Conservation (phyloP, 176 grass and related monocot species). For the Leersia perrieri region DNA sequence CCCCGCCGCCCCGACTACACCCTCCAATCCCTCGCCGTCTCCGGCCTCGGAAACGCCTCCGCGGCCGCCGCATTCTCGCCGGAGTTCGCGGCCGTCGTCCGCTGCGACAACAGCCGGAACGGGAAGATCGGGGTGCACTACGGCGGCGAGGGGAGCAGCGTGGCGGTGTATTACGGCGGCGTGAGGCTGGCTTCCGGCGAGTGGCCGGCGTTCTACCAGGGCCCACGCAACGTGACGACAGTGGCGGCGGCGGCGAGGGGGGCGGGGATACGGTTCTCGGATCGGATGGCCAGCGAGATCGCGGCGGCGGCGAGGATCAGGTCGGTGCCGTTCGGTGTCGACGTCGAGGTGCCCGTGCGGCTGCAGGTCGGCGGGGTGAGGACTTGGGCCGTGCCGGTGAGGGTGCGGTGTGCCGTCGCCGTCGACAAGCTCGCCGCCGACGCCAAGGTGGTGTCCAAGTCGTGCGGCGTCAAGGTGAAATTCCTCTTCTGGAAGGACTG, state of each 20-base stretch:
- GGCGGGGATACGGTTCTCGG: conserved; percentile 44
- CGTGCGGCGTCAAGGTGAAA: conserved; percentile 46
- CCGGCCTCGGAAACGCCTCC: conserved; percentile 32
- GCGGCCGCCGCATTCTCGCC: conserved; percentile 26
- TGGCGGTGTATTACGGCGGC: conserved; percentile 42
- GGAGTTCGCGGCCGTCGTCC: conserved; percentile 44
- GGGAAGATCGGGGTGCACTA: conserved; percentile 48
- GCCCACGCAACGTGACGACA: conserved; percentile 50
- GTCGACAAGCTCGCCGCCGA: conserved; percentile 49
- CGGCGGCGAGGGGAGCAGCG: conserved; percentile 18
- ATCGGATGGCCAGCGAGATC: conserved; percentile 33
- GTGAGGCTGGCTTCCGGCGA: conserved; percentile 38
- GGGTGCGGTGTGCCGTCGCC: conserved; percentile 45
- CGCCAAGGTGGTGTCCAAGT: conserved; percentile 46
- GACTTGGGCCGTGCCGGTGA: conserved; percentile 54
- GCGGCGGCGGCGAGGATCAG: conserved; percentile 42
- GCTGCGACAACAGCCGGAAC: conserved; percentile 64
- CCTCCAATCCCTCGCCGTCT: conserved; percentile 40
- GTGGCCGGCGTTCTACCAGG: conserved; percentile 68
- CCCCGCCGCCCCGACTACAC: conserved; percentile 42
- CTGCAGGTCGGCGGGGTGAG: conserved; percentile 47
- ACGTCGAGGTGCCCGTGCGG: conserved; percentile 54
- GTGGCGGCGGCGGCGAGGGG: conserved; percentile 45
- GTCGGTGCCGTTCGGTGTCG: conserved; percentile 55
- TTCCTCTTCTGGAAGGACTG: conserved; percentile 27